Evolutionary conservation across 2,329 filamentous ascomycete genomes (phyloP).

Genomic region (Pseudofabraea citricarpa): DNA sequence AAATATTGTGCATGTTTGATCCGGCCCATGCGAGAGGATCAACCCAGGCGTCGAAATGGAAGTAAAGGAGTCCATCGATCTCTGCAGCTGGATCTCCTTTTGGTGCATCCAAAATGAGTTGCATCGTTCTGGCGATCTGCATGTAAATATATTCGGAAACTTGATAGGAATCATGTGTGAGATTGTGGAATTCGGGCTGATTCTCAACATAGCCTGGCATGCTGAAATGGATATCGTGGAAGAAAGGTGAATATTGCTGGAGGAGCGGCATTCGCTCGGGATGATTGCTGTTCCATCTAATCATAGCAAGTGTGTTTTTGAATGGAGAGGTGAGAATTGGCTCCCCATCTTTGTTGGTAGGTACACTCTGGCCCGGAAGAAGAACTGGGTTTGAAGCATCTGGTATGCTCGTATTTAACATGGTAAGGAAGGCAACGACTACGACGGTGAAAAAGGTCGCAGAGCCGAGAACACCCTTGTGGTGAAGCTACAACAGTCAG

Average conservation of each 20-base stretch:
- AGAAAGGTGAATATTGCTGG: constrained; percentile 27
- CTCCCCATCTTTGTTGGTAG: neutral
- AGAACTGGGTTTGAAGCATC: constrained; percentile 1
- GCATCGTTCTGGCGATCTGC: constrained; percentile 26
- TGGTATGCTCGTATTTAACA: neutral
- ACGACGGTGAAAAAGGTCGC: constrained; percentile 4
- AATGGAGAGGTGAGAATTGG: constrained; percentile 20
- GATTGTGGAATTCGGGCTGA: constrained; percentile 12
- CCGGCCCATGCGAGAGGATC: constrained; percentile 24
- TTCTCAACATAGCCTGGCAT: constrained; percentile 15
- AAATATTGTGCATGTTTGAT: constrained; percentile 25
- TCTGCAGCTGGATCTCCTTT: constrained; percentile 13
- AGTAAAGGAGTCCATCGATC: constrained; percentile 27
- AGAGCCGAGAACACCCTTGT: constrained; percentile 1
- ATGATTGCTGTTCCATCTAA: constrained; percentile 23
- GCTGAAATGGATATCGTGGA: constrained; percentile 25
- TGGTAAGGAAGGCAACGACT: constrained; percentile 1
- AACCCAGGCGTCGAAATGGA: constrained; percentile 31
- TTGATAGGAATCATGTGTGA: constrained; percentile 25
- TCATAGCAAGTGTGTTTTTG: constrained; percentile 24
- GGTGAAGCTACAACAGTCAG: constrained; percentile 2
- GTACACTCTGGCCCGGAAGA: neutral
- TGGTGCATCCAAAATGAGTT: constrained; percentile 22
- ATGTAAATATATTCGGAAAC: constrained; percentile 15
- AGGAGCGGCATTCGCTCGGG: constrained; percentile 24